Percentiles rank a stretch among this genome's conserved stretches.
Evolutionary conservation across 805 yeast genomes (phyloP).

Genomic region (Saccharomycopsis fermentans): DNA sequence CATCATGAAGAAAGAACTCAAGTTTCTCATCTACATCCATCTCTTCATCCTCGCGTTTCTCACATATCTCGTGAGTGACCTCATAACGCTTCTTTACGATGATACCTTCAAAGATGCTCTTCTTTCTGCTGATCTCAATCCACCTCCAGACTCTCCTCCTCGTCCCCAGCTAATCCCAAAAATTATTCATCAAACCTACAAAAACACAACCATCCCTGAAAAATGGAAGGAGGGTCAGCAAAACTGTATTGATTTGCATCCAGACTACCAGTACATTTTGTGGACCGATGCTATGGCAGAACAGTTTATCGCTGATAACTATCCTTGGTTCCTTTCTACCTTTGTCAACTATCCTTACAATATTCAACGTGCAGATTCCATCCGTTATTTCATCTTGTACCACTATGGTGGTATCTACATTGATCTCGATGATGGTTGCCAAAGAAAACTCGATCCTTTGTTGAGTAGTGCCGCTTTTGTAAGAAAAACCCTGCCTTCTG

Average conservation of each 20-base stretch:
- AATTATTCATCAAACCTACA: slow-evolving; percentile 90
- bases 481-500: slow-evolving; percentile 81
- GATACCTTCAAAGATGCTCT: slow-evolving; percentile 59
- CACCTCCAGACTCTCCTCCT: slow-evolving; percentile 32
- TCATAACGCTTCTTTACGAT: slow-evolving; percentile 65
- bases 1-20: slow-evolving; percentile 45
- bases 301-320: slow-evolving; percentile 66
- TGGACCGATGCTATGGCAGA: slow-evolving; percentile 88
- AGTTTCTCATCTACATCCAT: slow-evolving; percentile 51
- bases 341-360: slow-evolving; percentile 73
- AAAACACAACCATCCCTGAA: slow-evolving; percentile 67
- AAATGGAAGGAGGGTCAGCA: slow-evolving; percentile 73
- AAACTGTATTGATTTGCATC: slow-evolving; percentile 67
- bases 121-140: slow-evolving; percentile 51
- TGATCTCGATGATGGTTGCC: slow-evolving; percentile 86
- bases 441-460: slow-evolving; percentile 67
- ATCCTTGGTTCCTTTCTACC: slow-evolving; percentile 76
- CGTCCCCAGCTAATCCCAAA: slow-evolving; percentile 53
- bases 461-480: slow-evolving; percentile 78
- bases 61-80: slow-evolving; percentile 57
- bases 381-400: slow-evolving; percentile 71
- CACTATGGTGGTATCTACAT: slow-evolving; percentile 87
- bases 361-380: slow-evolving; percentile 84
- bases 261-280: slow-evolving; percentile 76
- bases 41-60: slow-evolving; percentile 41